Conservation (phyloP, 805 yeast species). For the Metschnikowia koreensis region DNA sequence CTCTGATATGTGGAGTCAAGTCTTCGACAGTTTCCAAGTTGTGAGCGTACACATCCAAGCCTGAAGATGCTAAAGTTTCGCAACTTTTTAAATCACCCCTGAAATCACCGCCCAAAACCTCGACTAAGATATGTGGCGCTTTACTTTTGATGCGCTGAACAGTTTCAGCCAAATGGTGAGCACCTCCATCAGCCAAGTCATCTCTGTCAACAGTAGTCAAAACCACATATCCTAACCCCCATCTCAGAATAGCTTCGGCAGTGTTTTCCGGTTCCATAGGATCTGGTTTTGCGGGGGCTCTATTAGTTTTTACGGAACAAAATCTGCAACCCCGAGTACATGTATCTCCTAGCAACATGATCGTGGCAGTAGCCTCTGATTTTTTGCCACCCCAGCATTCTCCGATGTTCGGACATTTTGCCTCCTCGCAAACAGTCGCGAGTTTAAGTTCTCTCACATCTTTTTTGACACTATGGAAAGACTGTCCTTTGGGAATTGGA, state of each 20-base stretch:
- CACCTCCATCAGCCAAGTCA: conserved; percentile 90
- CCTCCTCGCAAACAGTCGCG: conserved; percentile 97
- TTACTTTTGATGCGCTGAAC: conserved; percentile 79
- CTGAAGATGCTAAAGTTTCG: conserved; percentile 74
- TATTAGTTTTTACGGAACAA: conserved; percentile 92
- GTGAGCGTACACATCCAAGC: conserved; percentile 95
- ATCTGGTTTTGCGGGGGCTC: conserved; percentile 85
- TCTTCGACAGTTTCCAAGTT: conserved; percentile 95
- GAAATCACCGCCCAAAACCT: conserved; percentile 93
- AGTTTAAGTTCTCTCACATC: conserved; percentile 87
- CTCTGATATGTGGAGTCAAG: conserved; percentile 91
- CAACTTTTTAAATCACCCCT: conserved; percentile 86
- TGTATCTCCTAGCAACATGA: conserved; percentile 97
- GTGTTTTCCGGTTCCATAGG: conserved; percentile 97
- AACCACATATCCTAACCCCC: conserved; percentile 98
- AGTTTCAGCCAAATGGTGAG: conserved; percentile 85
- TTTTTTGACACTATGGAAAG: conserved; percentile 72
- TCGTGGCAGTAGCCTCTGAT: conserved; percentile 93
- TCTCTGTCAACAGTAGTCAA: conserved; percentile 97
- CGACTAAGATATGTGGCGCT: conserved; percentile 89
- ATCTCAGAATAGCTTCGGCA: conserved; percentile 92
- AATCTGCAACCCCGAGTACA: conserved; percentile 99
- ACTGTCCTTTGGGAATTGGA: conserved; percentile 93
- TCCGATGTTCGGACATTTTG: conserved; percentile 98
- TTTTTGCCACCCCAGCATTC: conserved; percentile 99